Evolutionary conservation across 257 asterid genomes (phyloP).

Genomic region (Lavandula angustifolia): DNA sequence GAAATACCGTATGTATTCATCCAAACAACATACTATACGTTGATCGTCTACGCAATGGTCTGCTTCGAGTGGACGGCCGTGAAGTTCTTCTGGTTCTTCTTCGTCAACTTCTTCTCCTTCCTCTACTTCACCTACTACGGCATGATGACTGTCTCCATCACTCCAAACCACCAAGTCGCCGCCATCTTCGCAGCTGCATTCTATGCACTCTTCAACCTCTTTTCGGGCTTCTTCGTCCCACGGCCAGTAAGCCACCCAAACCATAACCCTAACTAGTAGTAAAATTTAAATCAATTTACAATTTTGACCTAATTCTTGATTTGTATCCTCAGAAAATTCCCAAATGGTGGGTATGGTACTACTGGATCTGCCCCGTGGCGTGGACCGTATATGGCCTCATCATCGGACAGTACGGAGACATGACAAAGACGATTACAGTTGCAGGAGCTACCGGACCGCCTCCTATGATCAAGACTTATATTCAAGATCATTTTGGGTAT

Average conservation of each 20-base stretch:
- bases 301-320: conserved; percentile 11
- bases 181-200: conserved; percentile 76
- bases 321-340: conserved; percentile 69
- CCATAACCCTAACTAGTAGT: neutral
- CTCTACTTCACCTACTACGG: conserved; percentile 87
- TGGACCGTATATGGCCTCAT: conserved; percentile 93
- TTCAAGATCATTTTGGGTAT: conserved; percentile 65
- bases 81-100: conserved; percentile 84
- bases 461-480: conserved; percentile 56
- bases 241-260: conserved; percentile 59
- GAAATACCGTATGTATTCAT: conserved; percentile 69
- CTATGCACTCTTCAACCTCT: conserved; percentile 71
- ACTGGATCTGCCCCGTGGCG: conserved; percentile 92
- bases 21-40: conserved; percentile 60
- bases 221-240: conserved; percentile 83
- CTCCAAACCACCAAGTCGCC: conserved; percentile 83
- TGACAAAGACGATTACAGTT: conserved; percentile 40
- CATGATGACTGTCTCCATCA: conserved; percentile 81
- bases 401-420: conserved; percentile 81
- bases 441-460: conserved; percentile 40
- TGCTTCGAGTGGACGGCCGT: conserved; percentile 74
- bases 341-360: conserved; percentile 95
- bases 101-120: conserved; percentile 67
- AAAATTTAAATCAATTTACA: neutral
- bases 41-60: conserved; percentile 77